Percentiles rank a stretch among this genome's conserved stretches.
phyloP scores from a whole-genome alignment of 2,329 filamentous ascomycete species.

The Fusarium haematococcum region DNA sequence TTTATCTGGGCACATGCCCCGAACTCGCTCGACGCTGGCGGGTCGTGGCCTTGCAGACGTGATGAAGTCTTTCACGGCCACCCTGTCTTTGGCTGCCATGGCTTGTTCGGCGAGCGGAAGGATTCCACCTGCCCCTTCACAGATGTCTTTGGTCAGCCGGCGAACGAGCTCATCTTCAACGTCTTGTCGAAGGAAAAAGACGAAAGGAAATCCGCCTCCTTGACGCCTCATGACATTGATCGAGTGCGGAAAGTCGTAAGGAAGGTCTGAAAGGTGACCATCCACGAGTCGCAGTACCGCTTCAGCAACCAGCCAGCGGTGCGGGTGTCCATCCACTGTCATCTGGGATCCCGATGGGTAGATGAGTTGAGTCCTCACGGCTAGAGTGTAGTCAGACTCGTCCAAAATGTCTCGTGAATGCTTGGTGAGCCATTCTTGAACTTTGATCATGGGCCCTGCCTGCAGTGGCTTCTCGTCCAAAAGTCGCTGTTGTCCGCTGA shows the following conservation, averaged over 20 bases:
- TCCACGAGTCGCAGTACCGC: slow-evolving; percentile 57
- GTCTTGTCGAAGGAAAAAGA: slow-evolving; percentile 65
- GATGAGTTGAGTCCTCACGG: slow-evolving; percentile 67
- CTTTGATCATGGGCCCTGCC: slow-evolving; percentile 61
- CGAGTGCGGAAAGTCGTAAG: slow-evolving; percentile 45
- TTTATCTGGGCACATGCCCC: slow-evolving; percentile 35
- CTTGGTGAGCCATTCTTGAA: slow-evolving; percentile 63
- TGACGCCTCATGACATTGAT: slow-evolving; percentile 51
- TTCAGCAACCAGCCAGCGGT: slow-evolving; percentile 63
- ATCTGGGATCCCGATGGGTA: slow-evolving; percentile 66
- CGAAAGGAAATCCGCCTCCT: slow-evolving; percentile 54
- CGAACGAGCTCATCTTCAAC: slow-evolving; percentile 57
- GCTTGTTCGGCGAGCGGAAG: slow-evolving; percentile 34
- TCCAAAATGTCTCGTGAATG: slow-evolving; percentile 72
- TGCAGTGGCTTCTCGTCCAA: slow-evolving; percentile 59
- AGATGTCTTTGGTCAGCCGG: slow-evolving; percentile 38
- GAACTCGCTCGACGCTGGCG: slow-evolving; percentile 19
- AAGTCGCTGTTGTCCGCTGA: slow-evolving; percentile 70
- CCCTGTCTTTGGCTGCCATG: slow-evolving; percentile 32
- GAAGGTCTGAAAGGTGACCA: slow-evolving; percentile 53
- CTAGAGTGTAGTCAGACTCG: slow-evolving; percentile 70
- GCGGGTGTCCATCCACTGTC: slow-evolving; percentile 64
- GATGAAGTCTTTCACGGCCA: slow-evolving; percentile 44
- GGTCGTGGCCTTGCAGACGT: slow-evolving; percentile 21
- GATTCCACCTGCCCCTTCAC: slow-evolving; percentile 36